Evolutionary conservation across 1,284 basidiomycete genomes (phyloP).

Genomic region (Ceratobasidium sp.): DNA sequence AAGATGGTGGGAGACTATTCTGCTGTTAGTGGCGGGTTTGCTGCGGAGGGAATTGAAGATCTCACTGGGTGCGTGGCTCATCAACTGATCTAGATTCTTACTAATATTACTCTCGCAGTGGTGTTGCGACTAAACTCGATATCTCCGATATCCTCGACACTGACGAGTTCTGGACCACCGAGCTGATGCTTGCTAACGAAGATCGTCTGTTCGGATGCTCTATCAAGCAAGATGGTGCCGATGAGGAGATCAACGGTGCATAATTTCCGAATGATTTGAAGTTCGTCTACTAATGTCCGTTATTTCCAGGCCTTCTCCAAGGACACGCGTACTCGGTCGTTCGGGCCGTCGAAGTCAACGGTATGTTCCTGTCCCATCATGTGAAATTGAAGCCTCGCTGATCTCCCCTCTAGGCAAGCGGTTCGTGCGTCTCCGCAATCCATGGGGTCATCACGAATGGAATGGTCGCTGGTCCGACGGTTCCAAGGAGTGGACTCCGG

Average conservation of each 20-base stretch:
- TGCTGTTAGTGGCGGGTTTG: slow-evolving; percentile 39
- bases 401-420: slow-evolving; percentile 51
- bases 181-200: slow-evolving; percentile 54
- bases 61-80: slow-evolving; percentile 40
- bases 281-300: neutral
- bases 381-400: too few relatives aligned
- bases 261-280: slow-evolving; percentile 48
- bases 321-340: slow-evolving; percentile 65
- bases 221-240: slow-evolving; percentile 43
- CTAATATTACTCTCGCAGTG: slow-evolving; percentile 8
- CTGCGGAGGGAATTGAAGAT: slow-evolving; percentile 40
- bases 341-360: slow-evolving; percentile 60
- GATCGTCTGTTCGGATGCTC: slow-evolving; percentile 63
- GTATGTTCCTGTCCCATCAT: slow-evolving; percentile 52
- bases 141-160: slow-evolving; percentile 50
- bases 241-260: slow-evolving; percentile 40
- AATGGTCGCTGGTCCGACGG: slow-evolving; percentile 65
- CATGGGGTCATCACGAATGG: slow-evolving; percentile 62
- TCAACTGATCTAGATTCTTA: neutral
- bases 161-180: slow-evolving; percentile 49
- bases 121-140: slow-evolving; percentile 42
- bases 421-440: slow-evolving; percentile 58
- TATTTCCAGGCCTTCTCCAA: slow-evolving; percentile 50
- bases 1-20: slow-evolving; percentile 38
- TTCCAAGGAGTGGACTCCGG: slow-evolving; percentile 63